Evolutionary conservation across 176 grass and related monocot species (phyloP), one percentile per base, ranked within the genome.

Genomic region (Tuctoria greenei): DNA sequence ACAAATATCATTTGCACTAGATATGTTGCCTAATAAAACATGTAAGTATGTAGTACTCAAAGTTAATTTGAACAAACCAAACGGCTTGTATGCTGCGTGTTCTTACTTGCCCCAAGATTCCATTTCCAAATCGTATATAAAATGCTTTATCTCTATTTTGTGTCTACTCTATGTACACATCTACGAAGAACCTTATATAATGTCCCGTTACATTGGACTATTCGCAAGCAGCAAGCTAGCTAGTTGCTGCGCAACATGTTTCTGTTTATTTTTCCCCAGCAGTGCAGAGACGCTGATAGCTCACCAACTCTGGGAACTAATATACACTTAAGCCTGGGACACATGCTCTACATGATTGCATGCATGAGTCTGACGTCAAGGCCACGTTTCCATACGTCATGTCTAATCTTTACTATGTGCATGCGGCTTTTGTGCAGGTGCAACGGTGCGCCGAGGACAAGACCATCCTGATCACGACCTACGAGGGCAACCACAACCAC

Each of bases 401-500:
- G 17, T 23, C 26, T 24, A 6, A 62, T 16, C 6, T 58, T 21
- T 58, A 12, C 10, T 6, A 2, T 0, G 12, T 25, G 45, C 13
- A 25, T 67, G 46, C 23, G 2, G 14, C 17, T 51, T 4, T 1
- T 51, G 10, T 70, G 78, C 66, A 97, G 93, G 93, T 97, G 55
- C 93, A 97, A 62, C 86, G 93, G 58, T 97, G 90, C 50, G 90
- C 90, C 2, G 90, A 97, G 57, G 93, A 97, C 77, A 87, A 79
- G 67, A 79, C 68, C 9, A 90, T 93, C 40, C 60, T 97, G 73
- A 69, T 89, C 36, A 93, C 90, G 4, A 97, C 93, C 7, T 97
- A 97, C 40, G 90, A 97, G 84, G 93, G 93, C 23, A 88, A 64
- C 43, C 93, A 97, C 88, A 97, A 84, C 83, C 93, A 97, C 77